Percentiles rank a stretch among this genome's conserved stretches.
Conservation (phyloP, 2,329 filamentous ascomycete genomes). For the Monosporascus sp. region DNA sequence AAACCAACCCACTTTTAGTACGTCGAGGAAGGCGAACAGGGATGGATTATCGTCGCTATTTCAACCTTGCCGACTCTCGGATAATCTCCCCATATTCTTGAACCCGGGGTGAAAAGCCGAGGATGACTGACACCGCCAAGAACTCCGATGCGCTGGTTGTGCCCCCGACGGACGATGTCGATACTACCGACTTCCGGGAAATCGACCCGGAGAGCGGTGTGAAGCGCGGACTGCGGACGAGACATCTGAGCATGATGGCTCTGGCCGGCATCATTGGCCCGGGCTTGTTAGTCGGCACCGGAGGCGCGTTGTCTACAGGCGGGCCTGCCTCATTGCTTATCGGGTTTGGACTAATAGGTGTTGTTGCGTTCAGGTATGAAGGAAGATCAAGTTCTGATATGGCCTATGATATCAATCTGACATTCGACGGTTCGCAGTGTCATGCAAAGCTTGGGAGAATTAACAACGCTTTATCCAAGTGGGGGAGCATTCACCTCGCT, state of each 20-base stretch:
- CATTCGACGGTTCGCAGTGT: constrained; percentile 36
- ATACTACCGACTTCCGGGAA: constrained; percentile 30
- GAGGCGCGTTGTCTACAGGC: constrained; percentile 61
- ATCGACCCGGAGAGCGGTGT: constrained; percentile 60
- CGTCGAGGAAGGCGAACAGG: too few relatives aligned
- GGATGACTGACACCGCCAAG: too few relatives aligned
- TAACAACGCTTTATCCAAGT: constrained; percentile 67
- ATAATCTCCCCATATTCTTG: too few relatives aligned
- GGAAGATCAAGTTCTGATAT: constrained; percentile 21
- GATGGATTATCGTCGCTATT: too few relatives aligned
- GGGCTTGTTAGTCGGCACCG: constrained; percentile 66
- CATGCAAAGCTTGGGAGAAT: constrained; percentile 70
- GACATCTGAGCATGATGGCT: constrained; percentile 61
- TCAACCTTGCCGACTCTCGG: too few relatives aligned
- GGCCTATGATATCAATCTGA: not conserved
- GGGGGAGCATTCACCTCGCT: constrained; percentile 67
- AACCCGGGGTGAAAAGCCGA: too few relatives aligned
- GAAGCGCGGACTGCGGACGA: constrained; percentile 61
- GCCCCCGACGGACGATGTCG: not conserved
- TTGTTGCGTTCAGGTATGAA: constrained; percentile 49
- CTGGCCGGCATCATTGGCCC: constrained; percentile 61
- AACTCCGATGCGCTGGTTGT: too few relatives aligned
- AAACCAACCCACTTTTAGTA: too few relatives aligned
- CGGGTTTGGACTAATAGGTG: constrained; percentile 65
- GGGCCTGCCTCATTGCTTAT: constrained; percentile 69